Conservation (phyloP, 2,329 filamentous ascomycete species). For the Colletotrichum paranaense region DNA sequence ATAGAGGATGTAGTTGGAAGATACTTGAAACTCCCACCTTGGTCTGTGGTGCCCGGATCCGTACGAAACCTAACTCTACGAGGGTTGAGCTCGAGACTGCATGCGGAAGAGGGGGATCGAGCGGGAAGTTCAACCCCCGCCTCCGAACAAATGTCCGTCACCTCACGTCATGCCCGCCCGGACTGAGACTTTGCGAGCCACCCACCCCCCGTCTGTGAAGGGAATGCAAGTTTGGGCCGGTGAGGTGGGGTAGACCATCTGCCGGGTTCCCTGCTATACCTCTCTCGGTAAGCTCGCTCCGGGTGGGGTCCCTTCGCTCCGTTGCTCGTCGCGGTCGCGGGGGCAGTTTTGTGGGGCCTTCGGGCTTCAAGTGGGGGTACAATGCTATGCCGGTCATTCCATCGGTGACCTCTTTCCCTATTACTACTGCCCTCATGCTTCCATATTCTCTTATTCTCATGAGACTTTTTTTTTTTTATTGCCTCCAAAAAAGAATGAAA, state of each 20-base stretch:
- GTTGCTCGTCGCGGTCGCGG: neutral
- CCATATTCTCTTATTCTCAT: no score
- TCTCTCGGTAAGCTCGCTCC: neutral
- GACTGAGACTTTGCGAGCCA: neutral
- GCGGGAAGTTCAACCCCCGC: neutral
- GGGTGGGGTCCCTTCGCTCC: neutral
- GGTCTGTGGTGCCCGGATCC: neutral
- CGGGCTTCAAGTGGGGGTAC: neutral
- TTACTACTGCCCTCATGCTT: no score
- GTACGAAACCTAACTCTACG: neutral
- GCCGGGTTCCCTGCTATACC: neutral
- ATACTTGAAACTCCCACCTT: conserved; percentile 11
- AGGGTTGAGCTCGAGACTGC: neutral
- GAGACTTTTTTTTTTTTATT: no score
- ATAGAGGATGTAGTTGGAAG: conserved; percentile 12
- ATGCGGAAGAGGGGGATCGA: conserved; percentile 4
- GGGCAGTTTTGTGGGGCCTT: neutral
- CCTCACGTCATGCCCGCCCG: conserved; percentile 3
- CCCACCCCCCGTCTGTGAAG: neutral
- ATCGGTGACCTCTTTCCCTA: no score
- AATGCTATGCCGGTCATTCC: no score
- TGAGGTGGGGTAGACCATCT: neutral
- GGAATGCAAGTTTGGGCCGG: neutral
- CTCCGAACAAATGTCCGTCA: neutral
- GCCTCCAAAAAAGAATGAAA: no score